Evolutionary conservation across 352 stramenopile genomes (phyloP), one percentile per base, ranked within the genome.

Genomic region (Globisporangium camurandrum): DNA sequence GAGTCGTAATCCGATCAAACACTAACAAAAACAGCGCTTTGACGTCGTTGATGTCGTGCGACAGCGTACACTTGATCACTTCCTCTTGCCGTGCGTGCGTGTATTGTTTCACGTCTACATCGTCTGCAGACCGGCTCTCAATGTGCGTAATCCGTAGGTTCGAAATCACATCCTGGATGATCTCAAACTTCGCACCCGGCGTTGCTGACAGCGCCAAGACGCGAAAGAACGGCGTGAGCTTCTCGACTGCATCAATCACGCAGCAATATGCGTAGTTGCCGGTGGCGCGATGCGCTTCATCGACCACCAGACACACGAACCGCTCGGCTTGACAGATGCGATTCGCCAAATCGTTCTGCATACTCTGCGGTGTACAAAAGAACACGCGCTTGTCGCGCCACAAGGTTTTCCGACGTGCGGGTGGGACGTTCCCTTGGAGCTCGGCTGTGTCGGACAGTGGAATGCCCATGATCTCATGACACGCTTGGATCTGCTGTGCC

Each of bases 341-440:
- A 20, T 76, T 64, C 33, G 93, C 66, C 33, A 99, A 67, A 63
- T 99, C 97, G 52, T 98, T 99, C 51, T 96, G 71, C 42, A 99
- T 72, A 34, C 92, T 98, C 69, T 99, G 97, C 4, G 97, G 97
- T 22, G 97, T 99, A 60, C 95, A 99, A 58, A 98, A 99, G 67
- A 99, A 98, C 24, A 99, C 89, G 10, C 94, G 86, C 51, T 93
- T 93, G 22, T 85, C 71, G 17, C 70, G 61, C 96, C 96, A 99
- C 1, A 98, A 69, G 43, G 80, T 54, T 17, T 78, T 69, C 10
- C 96, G 78, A 38, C 63, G 73, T 10, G 67, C 39, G 14, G 78
- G 75, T 23, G 78, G 66, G 9, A 95, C 75, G 36, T 80, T 94
- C 22, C 86, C 88, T 49, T 95, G 84, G 22, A 96, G 56, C 51